Base-by-base conservation (phyloP, 768 basidiomycete species). In the Lanmaoa rubissima region DNA sequence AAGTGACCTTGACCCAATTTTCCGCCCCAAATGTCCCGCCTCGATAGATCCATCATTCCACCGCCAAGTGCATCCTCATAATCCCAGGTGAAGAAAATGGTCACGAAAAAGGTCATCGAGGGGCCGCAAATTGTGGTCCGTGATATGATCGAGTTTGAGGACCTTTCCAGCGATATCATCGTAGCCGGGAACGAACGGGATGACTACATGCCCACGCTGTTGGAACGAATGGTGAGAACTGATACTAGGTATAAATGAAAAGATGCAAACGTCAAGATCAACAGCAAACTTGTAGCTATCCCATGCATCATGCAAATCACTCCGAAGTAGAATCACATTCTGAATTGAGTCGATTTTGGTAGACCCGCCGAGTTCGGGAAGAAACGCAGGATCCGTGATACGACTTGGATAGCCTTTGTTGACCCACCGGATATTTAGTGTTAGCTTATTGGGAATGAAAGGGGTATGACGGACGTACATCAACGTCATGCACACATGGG, bases 1-100 rank as follows among this genome's bases (percentile, higher is more conserved):
- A 43, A 43, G 4, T 43, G 21, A 9, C 24, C 42, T 24, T 24
- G 42, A 24, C 42, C 21, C 21, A 24, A 24, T 14, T 24, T 14
- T 24, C 42, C 21, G 14, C 41, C 41, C 41, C 41, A 42, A 24
- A 14, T 42, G 21, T 42, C 41, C 12, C 21, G 21, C 41, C 41
- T 24, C 41, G 42, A 43, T 21, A 24, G 21, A 16, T 24, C 42
- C 21, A 43, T 43, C 42, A 14, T 24, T 43, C 40, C 31, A 35
- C 28, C 40, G 17, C 47, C 54, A 43, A 55, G 48, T 16, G 21
- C 32, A 26, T 50, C 48, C 38, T 59, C 48, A 26, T 61, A 16
- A 17, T 53, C n/a, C n/a, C n/a, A n/a, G n/a, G n/a, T n/a, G 70
- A n/a, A 60, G 55, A 55, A 74, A 72, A 53, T 74, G 73, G 49